Conservation (phyloP, 225 moss, liverwort and hornwort species). For the Pseudisothecium myosuroides region DNA sequence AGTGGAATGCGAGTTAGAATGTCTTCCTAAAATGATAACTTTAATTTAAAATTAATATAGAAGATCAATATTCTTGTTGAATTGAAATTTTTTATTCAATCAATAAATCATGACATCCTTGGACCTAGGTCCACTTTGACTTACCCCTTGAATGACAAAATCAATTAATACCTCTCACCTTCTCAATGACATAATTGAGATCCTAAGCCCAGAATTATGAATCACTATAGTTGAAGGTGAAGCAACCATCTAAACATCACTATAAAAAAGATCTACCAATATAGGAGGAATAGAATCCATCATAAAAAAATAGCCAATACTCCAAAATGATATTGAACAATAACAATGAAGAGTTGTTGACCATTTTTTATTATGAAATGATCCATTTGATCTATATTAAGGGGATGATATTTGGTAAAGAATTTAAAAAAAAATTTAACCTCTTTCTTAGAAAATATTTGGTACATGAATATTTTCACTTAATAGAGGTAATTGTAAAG, state of each 20-base stretch:
- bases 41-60: not conserved
- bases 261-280: not conserved
- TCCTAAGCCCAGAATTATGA: rapidly evolving
- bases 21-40: not conserved
- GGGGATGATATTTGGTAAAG: not conserved
- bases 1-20: not conserved
- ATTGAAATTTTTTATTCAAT: not conserved
- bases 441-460: not conserved
- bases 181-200: not conserved
- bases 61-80: not conserved
- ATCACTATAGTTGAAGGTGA: not conserved
- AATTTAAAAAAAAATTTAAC: not conserved
- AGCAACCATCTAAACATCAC: not conserved
- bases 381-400: not conserved
- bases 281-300: too few species aligned
- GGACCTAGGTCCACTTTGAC: not conserved
- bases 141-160: rapidly evolving
- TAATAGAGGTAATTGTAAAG: too few species aligned
- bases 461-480: not conserved
- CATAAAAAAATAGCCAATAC: rapidly evolving
- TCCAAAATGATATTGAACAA: not conserved
- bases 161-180: not conserved
- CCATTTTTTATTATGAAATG: too few species aligned
- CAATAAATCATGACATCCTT: not conserved
- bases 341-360: rapidly evolving